Evolutionary conservation across 495 filamentous ascomycete species (phyloP).

Genomic region (Aspergillus campestris): DNA sequence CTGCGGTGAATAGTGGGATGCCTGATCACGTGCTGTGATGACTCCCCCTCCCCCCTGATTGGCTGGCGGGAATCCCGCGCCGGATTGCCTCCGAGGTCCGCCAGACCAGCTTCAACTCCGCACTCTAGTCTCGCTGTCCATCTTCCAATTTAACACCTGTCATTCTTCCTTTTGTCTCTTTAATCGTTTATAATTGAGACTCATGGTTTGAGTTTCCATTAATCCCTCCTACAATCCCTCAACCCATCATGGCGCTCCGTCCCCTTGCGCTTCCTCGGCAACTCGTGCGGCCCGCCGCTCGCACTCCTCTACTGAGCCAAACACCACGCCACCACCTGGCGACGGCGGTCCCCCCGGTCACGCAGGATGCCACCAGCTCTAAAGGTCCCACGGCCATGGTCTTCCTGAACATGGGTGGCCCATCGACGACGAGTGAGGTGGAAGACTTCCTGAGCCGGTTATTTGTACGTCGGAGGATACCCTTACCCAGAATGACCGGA

Average conservation of each 20-base stretch:
- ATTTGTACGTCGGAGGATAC: constrained; percentile 54
- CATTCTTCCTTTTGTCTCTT: too few relatives aligned
- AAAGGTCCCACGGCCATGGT: constrained; percentile 88
- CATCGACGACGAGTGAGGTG: constrained; percentile 81
- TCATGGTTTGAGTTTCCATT: too few relatives aligned
- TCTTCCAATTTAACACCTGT: too few relatives aligned
- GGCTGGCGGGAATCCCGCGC: too few relatives aligned
- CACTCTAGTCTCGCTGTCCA: too few relatives aligned
- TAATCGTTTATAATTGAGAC: too few relatives aligned
- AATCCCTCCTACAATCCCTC: too few relatives aligned
- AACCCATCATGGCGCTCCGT: constrained; percentile 29
- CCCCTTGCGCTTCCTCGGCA: constrained; percentile 24
- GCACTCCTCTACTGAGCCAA: constrained; percentile 9
- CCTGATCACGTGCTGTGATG: too few relatives aligned
- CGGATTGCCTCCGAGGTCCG: too few relatives aligned
- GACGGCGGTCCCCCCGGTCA: constrained; percentile 65
- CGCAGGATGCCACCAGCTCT: constrained; percentile 53
- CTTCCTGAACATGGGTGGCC: constrained; percentile 98
- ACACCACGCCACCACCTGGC: constrained; percentile 38
- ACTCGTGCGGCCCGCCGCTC: constrained; percentile 18
- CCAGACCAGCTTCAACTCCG: too few relatives aligned
- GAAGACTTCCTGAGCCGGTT: constrained; percentile 85
- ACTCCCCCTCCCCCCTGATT: too few relatives aligned
- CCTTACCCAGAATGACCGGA: background rate
- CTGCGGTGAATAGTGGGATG: too few relatives aligned